Base-by-base conservation (phyloP, 768 basidiomycete genomes). In the Kwoniella sp. region DNA sequence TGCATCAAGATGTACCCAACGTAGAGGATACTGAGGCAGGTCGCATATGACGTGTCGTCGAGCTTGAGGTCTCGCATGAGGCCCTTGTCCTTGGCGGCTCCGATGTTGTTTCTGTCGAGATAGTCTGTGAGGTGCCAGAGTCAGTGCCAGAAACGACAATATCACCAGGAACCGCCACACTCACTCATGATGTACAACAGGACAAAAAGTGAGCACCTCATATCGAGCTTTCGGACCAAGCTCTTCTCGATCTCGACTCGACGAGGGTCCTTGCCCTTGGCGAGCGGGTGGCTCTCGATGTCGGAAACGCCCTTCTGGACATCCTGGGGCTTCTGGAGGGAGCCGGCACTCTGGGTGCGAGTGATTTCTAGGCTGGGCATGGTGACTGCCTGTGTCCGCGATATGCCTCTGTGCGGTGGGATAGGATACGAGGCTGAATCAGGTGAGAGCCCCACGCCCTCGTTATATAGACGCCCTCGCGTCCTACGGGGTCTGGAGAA, bases 31-130 rank as follows among this genome's bases (percentile, higher is more conserved):
- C 62, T 65, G 15, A 72, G 57, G 50, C 65, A 62, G 4, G 71
- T 73, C 2, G 60, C 38, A 52, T 70, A 73, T 49, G 70, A 50
- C 14, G 65, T 63, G 23, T 65, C 60, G 47, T 57, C 51, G 6
- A 73, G 54, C 17, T 63, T 60, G 5, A 73, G 63, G 33, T 73
- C 71, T 27, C 27, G 36, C 31, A 68, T 67, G 8, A 73, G 56
- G 40, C 71, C 71, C 32, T 56, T 61, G 5, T 66, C 52, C 22
- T 69, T 59, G 10, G 71, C 71, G 11, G 67, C 61, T 9, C 53
- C 47, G 46, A 68, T 67, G 53, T 73, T 73, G 65, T 73, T 73
- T 42, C 71, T 48, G 48, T 73, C 71, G 22, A 65, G 57, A 40
- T 66, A 63, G 51, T 69, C 60, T 59, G 38, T 22, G 23, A 25